Evolutionary conservation across 306 rosid genomes (phyloP), one percentile per base, ranked within the genome.

Genomic region (Trichosanthes cucumerina): DNA sequence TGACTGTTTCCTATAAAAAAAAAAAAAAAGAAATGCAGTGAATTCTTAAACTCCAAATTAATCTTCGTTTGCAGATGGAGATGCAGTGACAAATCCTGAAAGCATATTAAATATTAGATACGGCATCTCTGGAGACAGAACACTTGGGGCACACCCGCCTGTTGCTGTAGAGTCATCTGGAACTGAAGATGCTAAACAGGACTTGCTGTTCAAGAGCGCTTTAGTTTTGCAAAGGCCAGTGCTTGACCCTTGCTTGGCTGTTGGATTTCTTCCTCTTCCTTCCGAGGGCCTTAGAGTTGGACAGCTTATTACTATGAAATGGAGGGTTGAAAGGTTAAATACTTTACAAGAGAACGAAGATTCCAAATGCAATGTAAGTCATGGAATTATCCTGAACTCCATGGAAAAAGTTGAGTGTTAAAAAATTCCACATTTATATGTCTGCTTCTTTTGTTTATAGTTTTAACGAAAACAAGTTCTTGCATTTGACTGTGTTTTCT

Each of bases 241-340:
- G 79, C 98, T 96, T 80, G 96, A 96, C 77, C 99, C 99, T 47
- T 86, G 93, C 83, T 79, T 96, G 78, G 96, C 98, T 24, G 93
- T 96, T 81, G 99, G 99, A 81, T 96, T 96, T 92, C 98, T 92
- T 83, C 91, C 99, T 85, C 92, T 96, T 56, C 90, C 97, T 85
- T 92, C 99, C 18, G 85, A 84, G 80, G 89, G 97, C 78, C 90
- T 90, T 15, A 87, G 90, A 88, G 98, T 92, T 78, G 98, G 98
- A 79, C 92, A 95, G 80, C 90, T 89, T 73, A 82, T 95, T 86
- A 89, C 88, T 79, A 92, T 96, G 96, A 89, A 89, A 83, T 96
- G 99, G 99, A 91, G 98, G 87, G 88, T 96, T 83, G 98, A 96
- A 87, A 90, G 98, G 80, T 80, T 96, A 57, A 91, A 91, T 78